Base-by-base conservation (phyloP, 2,329 filamentous ascomycete species). In the Phaeosphaeriaceae sp. region DNA sequence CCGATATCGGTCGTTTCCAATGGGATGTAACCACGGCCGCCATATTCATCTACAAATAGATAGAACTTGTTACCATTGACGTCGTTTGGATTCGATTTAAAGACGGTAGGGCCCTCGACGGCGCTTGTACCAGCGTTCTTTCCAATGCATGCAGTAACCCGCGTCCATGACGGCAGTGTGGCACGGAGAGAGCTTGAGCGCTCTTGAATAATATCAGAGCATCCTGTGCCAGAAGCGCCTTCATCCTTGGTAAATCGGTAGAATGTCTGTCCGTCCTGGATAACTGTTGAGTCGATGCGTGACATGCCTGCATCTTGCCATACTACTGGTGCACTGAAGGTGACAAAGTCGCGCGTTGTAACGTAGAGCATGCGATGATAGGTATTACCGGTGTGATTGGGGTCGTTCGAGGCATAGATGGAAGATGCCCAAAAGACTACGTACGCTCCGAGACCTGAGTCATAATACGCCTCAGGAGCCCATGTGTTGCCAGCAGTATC, bases 211-310 rank as follows among this genome's bases (percentile, higher is more conserved):
- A 83, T 83, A 35, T 83, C 81, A 2, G 68, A 70, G 58, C 81
- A 83, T 1, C 81, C 81, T 0, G 79, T 82, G 1, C 66, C 71
- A 4, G 66, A 72, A 2, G 73, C 77, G 0, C 79, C 79, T 46
- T 83, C 81, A 34, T 83, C 81, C 48, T 83, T 83, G 15, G 80
- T 82, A 58, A 83, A 83, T 8, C 81, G 79, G 57, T 81, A 80
- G 60, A 78, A 82, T 0, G 63, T 64, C 9, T 64, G 62, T 1
- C 70, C 71, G 0, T 73, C 73, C 43, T 78, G 69, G 12, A 83
- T 60, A 0, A 83, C 77, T 0, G 80, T 83, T 0, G 80, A 78
- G 56, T 83, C 81, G 18, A 83, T 83, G 1, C 80, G 74, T 1
- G 81, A 78, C 40, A 73, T 74, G 8, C 78, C 76, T 2, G 76